Evolutionary conservation across 768 basidiomycete genomes (phyloP).

Genomic region (Phallus indusiatus): DNA sequence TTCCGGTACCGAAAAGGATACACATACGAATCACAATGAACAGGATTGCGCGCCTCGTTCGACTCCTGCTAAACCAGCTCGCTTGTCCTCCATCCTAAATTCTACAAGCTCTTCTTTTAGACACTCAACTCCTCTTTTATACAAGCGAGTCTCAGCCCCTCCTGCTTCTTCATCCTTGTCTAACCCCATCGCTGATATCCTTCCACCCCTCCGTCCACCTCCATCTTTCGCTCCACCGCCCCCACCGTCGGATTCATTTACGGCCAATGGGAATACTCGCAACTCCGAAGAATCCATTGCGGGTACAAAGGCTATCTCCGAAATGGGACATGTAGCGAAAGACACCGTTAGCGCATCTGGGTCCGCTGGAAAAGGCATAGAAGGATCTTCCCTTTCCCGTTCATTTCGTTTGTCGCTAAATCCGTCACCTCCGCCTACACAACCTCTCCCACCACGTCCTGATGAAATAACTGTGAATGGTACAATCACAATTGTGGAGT

Average conservation of each 20-base stretch:
- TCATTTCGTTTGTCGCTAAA: constrained; percentile 42
- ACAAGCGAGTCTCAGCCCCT: constrained; percentile 17
- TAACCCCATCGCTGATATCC: constrained; percentile 21
- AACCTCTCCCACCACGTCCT: constrained; percentile 55
- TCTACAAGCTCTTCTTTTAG: constrained; percentile 17
- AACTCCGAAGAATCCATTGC: background rate
- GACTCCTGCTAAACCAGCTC: background rate
- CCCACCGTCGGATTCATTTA: constrained; percentile 35
- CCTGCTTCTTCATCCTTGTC: constrained; percentile 16
- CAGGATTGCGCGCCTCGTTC: background rate
- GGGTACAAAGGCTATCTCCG: background rate
- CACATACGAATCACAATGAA: background rate
- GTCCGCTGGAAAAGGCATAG: background rate
- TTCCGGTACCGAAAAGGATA: background rate
- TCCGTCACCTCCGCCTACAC: constrained; percentile 51
- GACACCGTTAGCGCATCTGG: background rate
- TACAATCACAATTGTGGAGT: background rate
- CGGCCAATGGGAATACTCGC: background rate
- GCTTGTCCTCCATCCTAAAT: background rate
- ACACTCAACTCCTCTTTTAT: constrained; percentile 22
- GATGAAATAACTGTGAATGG: constrained; percentile 33
- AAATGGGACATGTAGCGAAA: background rate
- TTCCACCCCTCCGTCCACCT: constrained; percentile 64
- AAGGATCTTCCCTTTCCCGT: background rate
- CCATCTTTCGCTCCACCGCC: constrained; percentile 64